These are phyloP conservation scores for Recurvomyces mirabilis DNA, from an alignment of 495 filamentous ascomycete genomes.

Conservation along the genomic window DNA sequence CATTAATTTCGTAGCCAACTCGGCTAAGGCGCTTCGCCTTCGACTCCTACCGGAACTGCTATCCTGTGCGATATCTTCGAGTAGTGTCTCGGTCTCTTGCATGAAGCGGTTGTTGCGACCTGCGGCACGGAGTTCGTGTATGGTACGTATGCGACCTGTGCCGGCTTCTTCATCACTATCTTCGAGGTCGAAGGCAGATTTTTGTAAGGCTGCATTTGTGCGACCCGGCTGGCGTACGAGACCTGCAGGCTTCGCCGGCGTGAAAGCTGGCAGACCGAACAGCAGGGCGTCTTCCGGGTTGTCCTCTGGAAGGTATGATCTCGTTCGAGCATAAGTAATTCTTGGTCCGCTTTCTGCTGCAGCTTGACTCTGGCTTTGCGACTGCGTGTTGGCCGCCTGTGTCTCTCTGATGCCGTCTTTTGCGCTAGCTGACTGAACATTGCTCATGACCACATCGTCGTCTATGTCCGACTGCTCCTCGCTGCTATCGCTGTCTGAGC, in stretches of 20 bases:
- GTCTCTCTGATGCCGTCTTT: too few relatives aligned
- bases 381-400: not conserved
- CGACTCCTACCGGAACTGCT: slow-evolving; percentile 35
- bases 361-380: slow-evolving; percentile 11
- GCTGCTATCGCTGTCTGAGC: slow-evolving; percentile 7
- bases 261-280: slow-evolving; percentile 17
- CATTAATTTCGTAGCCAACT: slow-evolving; percentile 44
- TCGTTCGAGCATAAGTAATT: slow-evolving; percentile 52
- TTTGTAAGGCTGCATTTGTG: slow-evolving; percentile 3
- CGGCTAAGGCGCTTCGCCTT: slow-evolving; percentile 46
- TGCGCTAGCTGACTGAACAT: not conserved
- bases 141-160: slow-evolving; percentile 50
- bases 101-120: slow-evolving; percentile 74
- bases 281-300: slow-evolving; percentile 23
- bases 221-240: slow-evolving; percentile 8
- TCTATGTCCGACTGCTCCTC: slow-evolving; percentile 1
- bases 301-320: slow-evolving; percentile 47
- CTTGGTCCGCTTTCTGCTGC: slow-evolving; percentile 28
- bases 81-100: slow-evolving; percentile 66
- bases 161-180: slow-evolving; percentile 39
- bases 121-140: slow-evolving; percentile 81
- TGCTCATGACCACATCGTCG: not conserved
- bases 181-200: slow-evolving; percentile 16
- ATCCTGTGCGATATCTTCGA: slow-evolving; percentile 67
- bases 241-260: not conserved